Evolutionary conservation across 306 rosid species (phyloP).

Genomic region (Sechiopsis laciniata): DNA sequence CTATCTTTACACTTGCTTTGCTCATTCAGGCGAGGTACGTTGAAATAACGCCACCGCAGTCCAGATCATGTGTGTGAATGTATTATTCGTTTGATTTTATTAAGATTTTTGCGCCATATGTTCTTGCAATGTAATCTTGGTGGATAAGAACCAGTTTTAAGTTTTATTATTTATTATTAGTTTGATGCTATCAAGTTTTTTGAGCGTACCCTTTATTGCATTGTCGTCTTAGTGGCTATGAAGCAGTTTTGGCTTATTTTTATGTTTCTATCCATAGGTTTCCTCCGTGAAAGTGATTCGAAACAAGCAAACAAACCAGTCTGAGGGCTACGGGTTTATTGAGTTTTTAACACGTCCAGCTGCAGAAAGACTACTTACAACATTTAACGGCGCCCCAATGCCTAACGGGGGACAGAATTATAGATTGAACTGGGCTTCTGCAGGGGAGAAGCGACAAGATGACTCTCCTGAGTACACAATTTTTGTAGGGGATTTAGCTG

Average conservation of each 20-base stretch:
- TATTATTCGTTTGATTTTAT: background rate
- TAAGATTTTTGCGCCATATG: background rate
- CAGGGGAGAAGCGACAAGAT: constrained; percentile 66
- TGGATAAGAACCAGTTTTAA: background rate
- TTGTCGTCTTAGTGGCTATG: no score
- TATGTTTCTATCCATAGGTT: constrained; percentile 25
- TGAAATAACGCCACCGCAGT: background rate
- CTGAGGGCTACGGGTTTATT: constrained; percentile 59
- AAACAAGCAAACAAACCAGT: constrained; percentile 42
- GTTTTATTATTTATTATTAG: no score
- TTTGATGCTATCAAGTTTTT: no score
- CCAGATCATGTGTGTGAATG: background rate
- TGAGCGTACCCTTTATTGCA: no score
- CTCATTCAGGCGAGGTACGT: constrained; percentile 51
- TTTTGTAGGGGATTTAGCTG: constrained; percentile 64
- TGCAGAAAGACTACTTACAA: constrained; percentile 44
- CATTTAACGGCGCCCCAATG: constrained; percentile 47
- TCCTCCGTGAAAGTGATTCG: constrained; percentile 50
- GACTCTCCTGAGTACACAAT: constrained; percentile 50
- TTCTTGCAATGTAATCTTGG: background rate
- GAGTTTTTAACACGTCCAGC: constrained; percentile 43
- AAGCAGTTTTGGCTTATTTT: background rate
- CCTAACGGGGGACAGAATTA: constrained; percentile 52
- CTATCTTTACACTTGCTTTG: constrained; percentile 40
- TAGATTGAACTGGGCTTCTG: constrained; percentile 62